These are phyloP conservation scores for Aspergillus neoniger DNA, from an alignment of 2,329 filamentous ascomycete species.

Conservation along the genomic window DNA sequence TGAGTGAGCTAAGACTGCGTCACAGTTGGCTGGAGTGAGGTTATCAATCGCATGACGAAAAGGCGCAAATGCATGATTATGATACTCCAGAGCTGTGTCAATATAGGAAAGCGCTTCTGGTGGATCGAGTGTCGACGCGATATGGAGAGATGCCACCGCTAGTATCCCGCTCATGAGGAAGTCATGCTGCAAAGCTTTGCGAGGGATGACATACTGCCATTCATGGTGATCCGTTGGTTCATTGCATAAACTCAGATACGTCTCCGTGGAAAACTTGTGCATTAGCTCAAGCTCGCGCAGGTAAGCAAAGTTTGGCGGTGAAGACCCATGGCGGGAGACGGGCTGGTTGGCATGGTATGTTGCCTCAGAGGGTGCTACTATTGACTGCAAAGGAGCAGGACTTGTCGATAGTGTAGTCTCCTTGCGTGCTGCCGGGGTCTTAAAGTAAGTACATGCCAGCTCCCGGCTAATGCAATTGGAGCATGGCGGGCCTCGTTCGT, in stretches of 20 bases:
- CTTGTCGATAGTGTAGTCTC: conserved; percentile 9
- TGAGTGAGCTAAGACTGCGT: conserved; percentile 41
- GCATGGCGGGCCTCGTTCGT: conserved; percentile 44
- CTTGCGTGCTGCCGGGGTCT: conserved; percentile 21
- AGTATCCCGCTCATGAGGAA: conserved; percentile 47
- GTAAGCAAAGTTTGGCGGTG: conserved; percentile 20
- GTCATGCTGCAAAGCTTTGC: conserved; percentile 41
- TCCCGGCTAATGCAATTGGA: conserved; percentile 41
- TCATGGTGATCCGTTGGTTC: conserved; percentile 33
- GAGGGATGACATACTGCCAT: conserved; percentile 46
- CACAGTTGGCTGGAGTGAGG: conserved; percentile 39
- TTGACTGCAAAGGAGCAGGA: conserved; percentile 7
- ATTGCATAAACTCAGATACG: conserved; percentile 46
- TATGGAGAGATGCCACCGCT: conserved; percentile 44
- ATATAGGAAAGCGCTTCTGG: conserved; percentile 37
- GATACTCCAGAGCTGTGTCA: conserved; percentile 40
- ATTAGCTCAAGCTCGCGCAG: conserved; percentile 52
- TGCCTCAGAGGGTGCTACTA: not conserved
- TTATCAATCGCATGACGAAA: conserved; percentile 39
- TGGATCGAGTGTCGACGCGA: conserved; percentile 34
- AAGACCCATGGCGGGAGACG: not conserved
- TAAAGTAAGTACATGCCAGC: conserved; percentile 35
- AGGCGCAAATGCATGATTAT: conserved; percentile 37
- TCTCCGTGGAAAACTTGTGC: conserved; percentile 54
- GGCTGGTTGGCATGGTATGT: not conserved